Evolutionary conservation across 2,329 filamentous ascomycete genomes (phyloP).

Genomic region (Ophiosphaerella narmari): DNA sequence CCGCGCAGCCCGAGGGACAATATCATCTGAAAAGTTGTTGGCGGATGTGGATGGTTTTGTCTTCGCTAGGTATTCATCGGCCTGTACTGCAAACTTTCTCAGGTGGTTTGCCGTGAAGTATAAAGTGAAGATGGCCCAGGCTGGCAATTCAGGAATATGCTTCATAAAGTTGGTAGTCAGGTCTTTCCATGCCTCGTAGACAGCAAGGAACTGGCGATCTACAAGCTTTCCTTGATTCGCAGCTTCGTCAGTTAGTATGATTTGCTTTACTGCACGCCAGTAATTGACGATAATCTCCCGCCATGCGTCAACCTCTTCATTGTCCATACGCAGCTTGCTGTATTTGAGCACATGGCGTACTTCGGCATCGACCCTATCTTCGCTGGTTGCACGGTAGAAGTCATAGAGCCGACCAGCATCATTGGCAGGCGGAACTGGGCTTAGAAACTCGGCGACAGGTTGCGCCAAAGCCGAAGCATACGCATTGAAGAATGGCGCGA

Average conservation of each 20-base stretch:
- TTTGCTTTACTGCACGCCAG: constrained; percentile 79
- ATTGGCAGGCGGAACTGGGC: constrained; percentile 67
- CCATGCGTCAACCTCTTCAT: constrained; percentile 79
- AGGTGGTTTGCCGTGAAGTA: constrained; percentile 88
- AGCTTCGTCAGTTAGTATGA: constrained; percentile 68
- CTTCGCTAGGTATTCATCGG: constrained; percentile 71
- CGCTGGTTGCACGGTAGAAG: constrained; percentile 73
- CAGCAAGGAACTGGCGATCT: constrained; percentile 73
- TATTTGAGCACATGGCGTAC: constrained; percentile 73
- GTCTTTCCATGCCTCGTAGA: constrained; percentile 90
- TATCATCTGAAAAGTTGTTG: constrained; percentile 74
- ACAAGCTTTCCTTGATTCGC: constrained; percentile 48
- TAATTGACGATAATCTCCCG: constrained; percentile 80
- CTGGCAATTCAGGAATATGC: constrained; percentile 81
- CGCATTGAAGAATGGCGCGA: constrained; percentile 73
- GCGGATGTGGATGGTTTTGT: constrained; percentile 54
- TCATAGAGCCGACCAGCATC: constrained; percentile 69
- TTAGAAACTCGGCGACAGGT: constrained; percentile 73
- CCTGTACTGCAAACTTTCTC: constrained; percentile 85
- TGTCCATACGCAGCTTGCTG: constrained; percentile 61
- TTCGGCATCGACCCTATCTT: constrained; percentile 67
- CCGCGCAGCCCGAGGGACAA: constrained; percentile 66
- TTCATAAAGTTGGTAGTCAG: constrained; percentile 76
- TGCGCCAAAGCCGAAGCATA: constrained; percentile 70
- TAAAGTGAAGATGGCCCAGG: constrained; percentile 91